phyloP scores from a whole-genome alignment of 2,329 filamentous ascomycete genomes.

The Botryosphaeria dothidea region DNA sequence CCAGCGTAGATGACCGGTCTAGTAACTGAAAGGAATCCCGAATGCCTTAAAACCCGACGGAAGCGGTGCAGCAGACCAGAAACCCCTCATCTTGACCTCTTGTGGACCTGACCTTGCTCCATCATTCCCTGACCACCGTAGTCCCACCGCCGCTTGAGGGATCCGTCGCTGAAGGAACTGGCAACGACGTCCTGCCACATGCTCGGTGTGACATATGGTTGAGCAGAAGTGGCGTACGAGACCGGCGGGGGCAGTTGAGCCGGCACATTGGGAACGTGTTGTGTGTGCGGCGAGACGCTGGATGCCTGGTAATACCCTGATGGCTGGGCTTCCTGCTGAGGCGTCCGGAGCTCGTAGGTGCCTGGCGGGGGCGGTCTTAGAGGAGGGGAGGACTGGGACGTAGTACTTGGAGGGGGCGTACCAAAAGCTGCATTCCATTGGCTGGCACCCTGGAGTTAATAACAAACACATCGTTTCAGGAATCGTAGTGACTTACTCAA shows the following conservation, averaged over 20 bases:
- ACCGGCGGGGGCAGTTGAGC: slow-evolving; percentile 36
- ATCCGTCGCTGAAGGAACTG: slow-evolving; percentile 40
- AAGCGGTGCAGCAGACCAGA: not conserved
- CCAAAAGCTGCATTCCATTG: slow-evolving; percentile 97
- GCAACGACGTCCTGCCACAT: slow-evolving; percentile 55
- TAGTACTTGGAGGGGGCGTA: slow-evolving; percentile 56
- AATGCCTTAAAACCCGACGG: not conserved
- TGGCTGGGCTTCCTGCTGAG: slow-evolving; percentile 36
- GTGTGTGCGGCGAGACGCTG: slow-evolving; percentile 37
- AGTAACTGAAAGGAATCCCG: not conserved
- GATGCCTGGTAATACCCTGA: slow-evolving; percentile 34
- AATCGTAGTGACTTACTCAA: slow-evolving; percentile 68
- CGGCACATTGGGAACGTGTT: slow-evolving; percentile 30
- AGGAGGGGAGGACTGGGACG: slow-evolving; percentile 47
- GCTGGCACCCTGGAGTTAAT: slow-evolving; percentile 49
- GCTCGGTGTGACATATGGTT: slow-evolving; percentile 47
- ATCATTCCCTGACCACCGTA: slow-evolving; percentile 37
- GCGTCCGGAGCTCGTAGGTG: slow-evolving; percentile 39
- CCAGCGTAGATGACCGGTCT: not conserved
- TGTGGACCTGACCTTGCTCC: slow-evolving; percentile 39
- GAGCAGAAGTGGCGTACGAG: slow-evolving; percentile 31
- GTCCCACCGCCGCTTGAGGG: slow-evolving; percentile 48
- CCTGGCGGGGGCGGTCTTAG: slow-evolving; percentile 44
- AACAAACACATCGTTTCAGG: slow-evolving; percentile 17
- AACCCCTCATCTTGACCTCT: slow-evolving; percentile 45